A percentile compares a stretch with the other conserved stretches of the same genome.
Conservation (phyloP, 2,329 filamentous ascomycete genomes). For the Apiospora phragmitis region DNA sequence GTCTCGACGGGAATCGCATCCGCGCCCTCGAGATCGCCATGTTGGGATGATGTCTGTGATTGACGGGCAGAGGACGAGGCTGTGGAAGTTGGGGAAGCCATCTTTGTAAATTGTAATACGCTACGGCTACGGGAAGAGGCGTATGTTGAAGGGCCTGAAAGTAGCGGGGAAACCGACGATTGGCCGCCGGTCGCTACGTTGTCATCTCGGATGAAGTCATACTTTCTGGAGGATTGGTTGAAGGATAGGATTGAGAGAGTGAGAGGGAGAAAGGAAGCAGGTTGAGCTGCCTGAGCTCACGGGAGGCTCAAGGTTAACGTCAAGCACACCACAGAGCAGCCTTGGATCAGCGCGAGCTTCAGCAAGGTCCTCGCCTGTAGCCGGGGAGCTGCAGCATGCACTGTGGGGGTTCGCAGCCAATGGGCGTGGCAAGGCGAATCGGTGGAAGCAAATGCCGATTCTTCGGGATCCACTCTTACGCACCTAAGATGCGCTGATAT, state of each 20-base stretch:
- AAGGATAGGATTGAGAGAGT: neutral
- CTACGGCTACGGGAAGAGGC: conserved; percentile 3
- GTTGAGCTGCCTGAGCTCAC: neutral
- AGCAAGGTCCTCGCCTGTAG: neutral
- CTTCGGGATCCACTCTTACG: neutral
- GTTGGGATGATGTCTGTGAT: conserved; percentile 24
- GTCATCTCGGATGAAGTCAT: conserved; percentile 12
- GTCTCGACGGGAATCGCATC: conserved; percentile 63
- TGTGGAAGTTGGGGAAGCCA: conserved; percentile 16
- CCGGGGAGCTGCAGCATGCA: neutral
- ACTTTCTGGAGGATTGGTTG: neutral
- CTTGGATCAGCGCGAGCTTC: conserved; percentile 8
- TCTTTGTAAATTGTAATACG: conserved; percentile 11
- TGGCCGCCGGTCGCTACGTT: conserved; percentile 14
- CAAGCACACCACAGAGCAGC: neutral
- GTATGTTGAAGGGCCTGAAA: conserved; percentile 10
- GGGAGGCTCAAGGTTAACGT: conserved; percentile 6
- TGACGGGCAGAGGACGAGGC: conserved; percentile 17
- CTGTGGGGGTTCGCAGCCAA: neutral
- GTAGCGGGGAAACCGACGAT: conserved; percentile 9
- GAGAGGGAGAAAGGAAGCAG: neutral
- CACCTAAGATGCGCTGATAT: neutral
- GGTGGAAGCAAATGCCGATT: neutral
- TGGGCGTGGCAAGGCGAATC: neutral
- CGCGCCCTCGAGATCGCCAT: conserved; percentile 33